These are phyloP conservation scores for Daldinia sp. DNA, from an alignment of 2,329 filamentous ascomycete species.

Conservation along the genomic window DNA sequence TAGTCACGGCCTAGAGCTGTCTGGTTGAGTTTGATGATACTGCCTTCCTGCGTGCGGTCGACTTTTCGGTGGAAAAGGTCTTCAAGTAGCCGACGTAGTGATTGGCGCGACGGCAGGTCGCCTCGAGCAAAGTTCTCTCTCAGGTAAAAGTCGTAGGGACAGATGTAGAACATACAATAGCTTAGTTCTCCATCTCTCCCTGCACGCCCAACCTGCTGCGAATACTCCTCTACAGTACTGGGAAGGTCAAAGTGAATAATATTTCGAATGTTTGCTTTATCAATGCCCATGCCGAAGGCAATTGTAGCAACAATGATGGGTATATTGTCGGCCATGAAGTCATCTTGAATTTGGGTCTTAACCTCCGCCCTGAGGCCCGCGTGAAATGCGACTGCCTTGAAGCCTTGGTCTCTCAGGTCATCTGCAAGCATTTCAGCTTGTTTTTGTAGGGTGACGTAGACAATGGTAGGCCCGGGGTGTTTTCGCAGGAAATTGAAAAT, in stretches of 20 bases:
- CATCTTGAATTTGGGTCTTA: conserved; percentile 59
- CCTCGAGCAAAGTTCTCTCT: conserved; percentile 67
- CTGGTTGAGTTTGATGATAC: conserved; percentile 57
- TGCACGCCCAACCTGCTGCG: conserved; percentile 65
- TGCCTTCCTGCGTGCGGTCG: conserved; percentile 47
- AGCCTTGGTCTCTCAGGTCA: conserved; percentile 48
- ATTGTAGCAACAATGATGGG: conserved; percentile 63
- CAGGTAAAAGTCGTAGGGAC: conserved; percentile 64
- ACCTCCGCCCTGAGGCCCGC: conserved; percentile 57
- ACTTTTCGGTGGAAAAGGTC: conserved; percentile 58
- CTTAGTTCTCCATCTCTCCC: conserved; percentile 62
- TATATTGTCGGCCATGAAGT: conserved; percentile 57
- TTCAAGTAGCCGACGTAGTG: conserved; percentile 57
- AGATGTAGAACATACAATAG: conserved; percentile 66
- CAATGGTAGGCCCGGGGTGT: conserved; percentile 63
- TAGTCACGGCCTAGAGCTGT: conserved; percentile 56
- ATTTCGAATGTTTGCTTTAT: conserved; percentile 63
- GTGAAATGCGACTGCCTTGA: conserved; percentile 58
- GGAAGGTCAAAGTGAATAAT: conserved; percentile 62
- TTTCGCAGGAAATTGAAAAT: conserved; percentile 58
- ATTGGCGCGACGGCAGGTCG: conserved; percentile 63
- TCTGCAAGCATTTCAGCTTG: conserved; percentile 57
- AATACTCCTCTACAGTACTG: conserved; percentile 63
- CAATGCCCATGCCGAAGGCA: conserved; percentile 68
- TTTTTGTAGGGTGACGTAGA: conserved; percentile 68